These are phyloP conservation scores for Colletotrichum sp. DNA, from an alignment of 2,329 filamentous ascomycete species.

Conservation along the genomic window DNA sequence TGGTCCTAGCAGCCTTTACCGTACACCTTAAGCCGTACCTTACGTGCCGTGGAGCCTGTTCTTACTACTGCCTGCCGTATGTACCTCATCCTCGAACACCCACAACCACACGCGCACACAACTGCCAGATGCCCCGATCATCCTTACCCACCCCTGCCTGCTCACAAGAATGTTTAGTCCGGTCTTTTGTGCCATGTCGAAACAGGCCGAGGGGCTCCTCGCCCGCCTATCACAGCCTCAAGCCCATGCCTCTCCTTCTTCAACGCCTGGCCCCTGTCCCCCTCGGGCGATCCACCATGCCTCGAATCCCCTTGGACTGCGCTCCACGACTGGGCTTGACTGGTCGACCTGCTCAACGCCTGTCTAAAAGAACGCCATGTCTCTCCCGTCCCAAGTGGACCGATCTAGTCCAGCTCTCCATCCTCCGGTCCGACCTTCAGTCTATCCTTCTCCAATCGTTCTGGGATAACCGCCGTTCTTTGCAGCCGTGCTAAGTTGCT, in stretches of 20 bases:
- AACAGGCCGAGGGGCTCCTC: slow-evolving; percentile 22
- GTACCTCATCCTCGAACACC: background rate
- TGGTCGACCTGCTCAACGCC: slow-evolving; percentile 34
- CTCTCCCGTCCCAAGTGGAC: slow-evolving; percentile 23
- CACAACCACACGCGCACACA: background rate
- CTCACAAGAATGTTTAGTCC: slow-evolving; percentile 32
- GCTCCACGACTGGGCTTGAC: slow-evolving; percentile 38
- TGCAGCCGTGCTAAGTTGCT: slow-evolving; percentile 34
- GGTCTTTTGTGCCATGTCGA: slow-evolving; percentile 22
- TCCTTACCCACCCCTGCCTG: slow-evolving; percentile 16
- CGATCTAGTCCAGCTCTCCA: slow-evolving; percentile 18
- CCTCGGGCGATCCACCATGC: slow-evolving; percentile 39
- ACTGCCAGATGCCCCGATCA: slow-evolving; percentile 11
- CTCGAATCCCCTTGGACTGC: slow-evolving; percentile 40
- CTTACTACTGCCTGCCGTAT: background rate
- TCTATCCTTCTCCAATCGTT: slow-evolving; percentile 38
- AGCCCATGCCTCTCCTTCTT: slow-evolving; percentile 20
- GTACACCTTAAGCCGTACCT: background rate
- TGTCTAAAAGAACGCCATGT: slow-evolving; percentile 22
- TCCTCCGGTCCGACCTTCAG: slow-evolving; percentile 21
- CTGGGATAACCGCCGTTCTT: slow-evolving; percentile 32
- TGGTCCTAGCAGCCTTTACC: slow-evolving; percentile 2
- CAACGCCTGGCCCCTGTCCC: slow-evolving; percentile 28
- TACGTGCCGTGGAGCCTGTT: background rate
- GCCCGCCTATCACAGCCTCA: slow-evolving; percentile 34